A percentile compares a stretch with the other conserved stretches of the same genome.
Evolutionary conservation across 306 rosid species (phyloP).

Genomic region (Casuarina cunninghamiana): DNA sequence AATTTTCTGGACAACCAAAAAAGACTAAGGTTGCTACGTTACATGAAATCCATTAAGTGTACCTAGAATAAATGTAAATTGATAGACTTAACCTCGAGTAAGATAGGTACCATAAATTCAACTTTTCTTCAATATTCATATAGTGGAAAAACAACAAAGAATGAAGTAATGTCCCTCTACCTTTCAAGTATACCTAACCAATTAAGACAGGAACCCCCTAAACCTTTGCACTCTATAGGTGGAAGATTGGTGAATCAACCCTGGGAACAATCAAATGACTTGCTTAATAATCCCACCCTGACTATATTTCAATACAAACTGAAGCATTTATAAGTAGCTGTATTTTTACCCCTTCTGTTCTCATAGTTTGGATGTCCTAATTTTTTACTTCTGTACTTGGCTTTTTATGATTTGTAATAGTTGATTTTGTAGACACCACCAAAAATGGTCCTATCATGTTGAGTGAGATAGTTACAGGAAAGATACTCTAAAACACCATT

Average conservation of each 20-base stretch:
- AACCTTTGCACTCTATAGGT: background rate
- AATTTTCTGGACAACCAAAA: background rate
- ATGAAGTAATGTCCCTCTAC: background rate
- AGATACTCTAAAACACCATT: background rate
- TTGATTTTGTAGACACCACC: background rate
- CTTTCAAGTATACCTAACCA: background rate
- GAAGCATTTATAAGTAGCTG: background rate
- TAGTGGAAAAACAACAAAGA: background rate
- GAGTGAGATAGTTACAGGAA: constrained; percentile 13
- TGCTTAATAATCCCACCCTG: background rate
- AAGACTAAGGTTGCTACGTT: background rate
- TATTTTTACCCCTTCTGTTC: background rate
- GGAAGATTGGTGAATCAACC: background rate
- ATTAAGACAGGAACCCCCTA: background rate
- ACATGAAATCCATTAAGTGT: background rate
- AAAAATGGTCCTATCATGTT: constrained; percentile 5
- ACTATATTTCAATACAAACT: background rate
- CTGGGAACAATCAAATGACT: background rate
- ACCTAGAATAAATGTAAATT: background rate
- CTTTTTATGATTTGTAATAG: background rate
- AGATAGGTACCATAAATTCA: background rate
- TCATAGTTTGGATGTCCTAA: background rate
- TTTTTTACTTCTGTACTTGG: background rate
- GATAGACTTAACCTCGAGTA: background rate
- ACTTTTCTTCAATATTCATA: background rate